Evolutionary conservation across 495 filamentous ascomycete genomes (phyloP), one percentile per base, ranked within the genome.

Genomic region (Xylaria flabelliformis): DNA sequence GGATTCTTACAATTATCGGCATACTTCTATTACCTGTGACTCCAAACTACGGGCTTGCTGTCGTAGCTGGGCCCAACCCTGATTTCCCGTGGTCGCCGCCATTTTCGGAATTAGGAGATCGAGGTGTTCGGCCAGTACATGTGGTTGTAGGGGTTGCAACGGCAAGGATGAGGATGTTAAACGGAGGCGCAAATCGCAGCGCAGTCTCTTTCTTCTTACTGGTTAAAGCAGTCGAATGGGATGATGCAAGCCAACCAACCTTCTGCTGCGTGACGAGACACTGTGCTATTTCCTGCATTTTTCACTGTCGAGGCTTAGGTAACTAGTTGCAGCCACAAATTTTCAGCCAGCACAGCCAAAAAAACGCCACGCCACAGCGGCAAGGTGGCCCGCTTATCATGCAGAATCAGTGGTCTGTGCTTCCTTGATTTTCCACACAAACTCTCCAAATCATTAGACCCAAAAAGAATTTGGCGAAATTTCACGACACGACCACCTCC

Each of bases 21-120:
- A 17, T 50, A 48, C 34, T 34, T 19, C 56, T 44, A 12, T 74
- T 88, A 97, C 96, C 87, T 99, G 97, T 71, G 92, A 93, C 81
- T 99, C 97, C 72, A 98, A 85, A 26, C 91, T 88, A 74, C 97
- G 88, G 65, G 94, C 93, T 82, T 98, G 96, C 82, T 97, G 94
- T 74, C 96, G 92, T 67, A 99, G 89, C 84, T 98, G 96, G 73
- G 94, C 91, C 96, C 96, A 99, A 79, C 94, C 94, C 69, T 91
- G 80, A 55, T 82, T 92, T 73, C 93, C 89, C 32, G 92, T 92
- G 62, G 93, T 83, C 61, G 89, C 86, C 42, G 93, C 88, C 93
- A 96, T 96, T 53, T 71, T 70, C 55, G 61, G 56, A 15, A 70
- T 29, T 29, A 39, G 46, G 65, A 12, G 46, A 53, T 55, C 3